These are phyloP conservation scores for Phytophthora hibernalis DNA, from an alignment of 352 stramenopile genomes.

Conservation along the genomic window DNA sequence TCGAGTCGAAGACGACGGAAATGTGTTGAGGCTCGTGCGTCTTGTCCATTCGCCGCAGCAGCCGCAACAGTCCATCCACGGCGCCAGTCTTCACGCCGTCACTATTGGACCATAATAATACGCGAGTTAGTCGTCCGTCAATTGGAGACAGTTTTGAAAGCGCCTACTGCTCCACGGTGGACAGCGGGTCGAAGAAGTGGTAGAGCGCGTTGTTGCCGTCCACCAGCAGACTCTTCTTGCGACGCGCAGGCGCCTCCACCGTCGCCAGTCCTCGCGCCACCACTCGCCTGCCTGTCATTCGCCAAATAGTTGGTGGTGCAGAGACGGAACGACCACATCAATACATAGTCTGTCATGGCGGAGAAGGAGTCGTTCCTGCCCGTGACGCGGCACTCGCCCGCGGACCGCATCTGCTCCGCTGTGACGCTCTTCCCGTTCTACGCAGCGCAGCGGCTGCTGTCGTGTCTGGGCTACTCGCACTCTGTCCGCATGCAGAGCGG, in stretches of 20 bases:
- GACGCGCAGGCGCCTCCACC: not conserved
- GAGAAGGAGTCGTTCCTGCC: constrained; percentile 50
- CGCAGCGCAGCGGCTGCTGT: constrained; percentile 63
- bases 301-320: not conserved
- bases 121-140: too few species aligned
- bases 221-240: constrained; percentile 59
- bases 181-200: constrained; percentile 62
- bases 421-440: constrained; percentile 73
- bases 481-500: constrained; percentile 76
- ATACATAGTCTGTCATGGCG: constrained; percentile 15
- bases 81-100: constrained; percentile 49
- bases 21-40: constrained; percentile 57
- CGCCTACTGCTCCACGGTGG: constrained; percentile 39
- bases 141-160: not conserved
- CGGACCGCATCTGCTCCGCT: constrained; percentile 53
- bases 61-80: constrained; percentile 49
- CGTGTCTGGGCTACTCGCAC: constrained; percentile 77
- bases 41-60: constrained; percentile 58
- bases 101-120: too few species aligned
- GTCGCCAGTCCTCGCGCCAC: constrained; percentile 14
- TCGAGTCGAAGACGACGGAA: constrained; percentile 71
- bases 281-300: constrained; percentile 21
- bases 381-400: constrained; percentile 17
- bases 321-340: not conserved
- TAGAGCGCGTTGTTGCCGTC: constrained; percentile 76